Conservation (phyloP, 805 yeast species). For the Myxozyma nipponensis region DNA sequence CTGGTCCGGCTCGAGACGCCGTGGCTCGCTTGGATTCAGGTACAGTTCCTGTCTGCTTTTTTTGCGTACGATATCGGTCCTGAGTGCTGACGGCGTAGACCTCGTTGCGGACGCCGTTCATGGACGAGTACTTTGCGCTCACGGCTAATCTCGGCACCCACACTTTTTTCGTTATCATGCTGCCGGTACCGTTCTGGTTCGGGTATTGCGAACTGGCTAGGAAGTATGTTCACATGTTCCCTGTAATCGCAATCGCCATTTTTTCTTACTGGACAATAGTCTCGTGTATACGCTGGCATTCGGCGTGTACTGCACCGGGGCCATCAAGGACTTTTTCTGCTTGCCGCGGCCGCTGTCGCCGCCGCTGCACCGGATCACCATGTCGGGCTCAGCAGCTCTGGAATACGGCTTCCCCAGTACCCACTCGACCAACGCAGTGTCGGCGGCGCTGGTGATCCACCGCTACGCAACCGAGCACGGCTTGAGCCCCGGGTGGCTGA, state of each 20-base stretch:
- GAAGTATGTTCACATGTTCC: constrained; percentile 38
- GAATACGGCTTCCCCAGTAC: constrained; percentile 95
- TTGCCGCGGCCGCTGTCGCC: constrained; percentile 92
- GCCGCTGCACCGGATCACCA: constrained; percentile 82
- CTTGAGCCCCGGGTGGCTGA: constrained; percentile 6
- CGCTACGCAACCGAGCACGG: constrained; percentile 9
- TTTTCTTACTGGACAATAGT: constrained; percentile 9
- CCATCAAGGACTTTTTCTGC: constrained; percentile 77
- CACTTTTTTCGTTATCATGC: constrained; percentile 84
- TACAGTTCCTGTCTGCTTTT: constrained; percentile 4
- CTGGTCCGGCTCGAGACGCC: constrained; percentile 62
- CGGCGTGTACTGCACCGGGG: constrained; percentile 60
- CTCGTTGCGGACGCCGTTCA: constrained; percentile 43
- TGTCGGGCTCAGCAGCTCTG: constrained; percentile 83
- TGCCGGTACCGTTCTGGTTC: constrained; percentile 82
- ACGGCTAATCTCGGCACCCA: constrained; percentile 90
- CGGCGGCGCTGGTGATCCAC: constrained; percentile 57
- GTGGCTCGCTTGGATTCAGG: constrained; percentile 56
- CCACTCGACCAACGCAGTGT: constrained; percentile 92
- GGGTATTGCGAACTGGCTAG: constrained; percentile 58
- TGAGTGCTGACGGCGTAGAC: constrained; percentile 4
- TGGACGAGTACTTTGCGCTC: constrained; percentile 78
- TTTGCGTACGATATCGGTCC: background rate
- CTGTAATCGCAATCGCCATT: background rate
- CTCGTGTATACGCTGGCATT: constrained; percentile 59